phyloP scores from a whole-genome alignment of 164 flowering plant genomes.

The Piper longum region DNA sequence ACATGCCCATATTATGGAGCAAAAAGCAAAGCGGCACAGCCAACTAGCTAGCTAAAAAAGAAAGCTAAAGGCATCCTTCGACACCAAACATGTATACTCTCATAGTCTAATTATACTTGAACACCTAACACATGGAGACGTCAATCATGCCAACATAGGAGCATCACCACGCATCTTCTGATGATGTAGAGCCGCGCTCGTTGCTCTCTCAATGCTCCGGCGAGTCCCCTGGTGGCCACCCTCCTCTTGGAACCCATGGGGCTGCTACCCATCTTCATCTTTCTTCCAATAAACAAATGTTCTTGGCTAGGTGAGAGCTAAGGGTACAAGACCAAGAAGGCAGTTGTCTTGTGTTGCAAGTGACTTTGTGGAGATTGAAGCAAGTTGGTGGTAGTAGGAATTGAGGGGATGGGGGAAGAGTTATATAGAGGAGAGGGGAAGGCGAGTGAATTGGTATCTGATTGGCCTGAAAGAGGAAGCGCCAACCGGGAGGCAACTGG shows the following conservation, averaged over 20 bases:
- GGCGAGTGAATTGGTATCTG: neutral
- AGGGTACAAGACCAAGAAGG: neutral
- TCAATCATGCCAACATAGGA: slow-evolving; percentile 9
- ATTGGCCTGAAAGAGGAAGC: neutral
- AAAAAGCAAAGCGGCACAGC: neutral
- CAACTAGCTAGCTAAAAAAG: neutral
- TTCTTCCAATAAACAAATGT: neutral
- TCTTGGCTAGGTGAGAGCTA: neutral
- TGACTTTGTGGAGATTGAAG: neutral
- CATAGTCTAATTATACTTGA: neutral
- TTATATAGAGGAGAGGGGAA: neutral
- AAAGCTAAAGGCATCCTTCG: neutral
- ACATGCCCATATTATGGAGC: neutral
- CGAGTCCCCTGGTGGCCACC: slow-evolving; percentile 40
- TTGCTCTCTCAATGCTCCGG: slow-evolving; percentile 38
- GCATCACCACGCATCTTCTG: slow-evolving; percentile 9
- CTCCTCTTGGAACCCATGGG: slow-evolving; percentile 32
- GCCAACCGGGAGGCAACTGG: neutral
- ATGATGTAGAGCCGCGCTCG: slow-evolving; percentile 12
- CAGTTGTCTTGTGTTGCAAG: neutral
- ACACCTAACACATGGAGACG: neutral
- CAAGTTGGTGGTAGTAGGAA: neutral
- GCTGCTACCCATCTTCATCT: slow-evolving; percentile 17
- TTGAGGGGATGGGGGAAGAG: neutral
- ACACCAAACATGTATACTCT: neutral